Base-by-base conservation (phyloP, 176 grass and related monocot species). In the Rhynchospora tenuis region DNA sequence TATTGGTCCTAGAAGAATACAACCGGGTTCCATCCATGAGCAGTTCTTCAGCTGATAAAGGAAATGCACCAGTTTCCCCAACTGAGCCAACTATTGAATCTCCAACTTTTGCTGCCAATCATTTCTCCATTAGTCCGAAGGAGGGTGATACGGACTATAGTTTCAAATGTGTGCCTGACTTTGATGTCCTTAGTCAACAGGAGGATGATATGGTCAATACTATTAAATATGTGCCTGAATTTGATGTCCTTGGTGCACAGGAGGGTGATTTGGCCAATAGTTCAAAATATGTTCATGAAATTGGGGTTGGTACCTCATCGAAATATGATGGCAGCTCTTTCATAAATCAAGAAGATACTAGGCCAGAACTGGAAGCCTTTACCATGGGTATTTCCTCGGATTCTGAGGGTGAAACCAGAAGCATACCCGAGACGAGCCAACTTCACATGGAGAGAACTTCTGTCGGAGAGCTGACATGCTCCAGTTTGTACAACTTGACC, bases 311-410 rank as follows among this genome's bases (percentile, higher is more conserved):
- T 47, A 65, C 50, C 44, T 66, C 78, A 50, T 67, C 47, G 33
- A 43, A 73, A 38, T 29, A n/a, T 67, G 33, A 47, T 65, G 66
- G 61, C 79, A 73, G 59, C 13, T 82, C 47, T 62, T 60, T 72
- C 38, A 65, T 61, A 64, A 61, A 79, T 47, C 61, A 54, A 2
- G 71, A 84, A 63, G 64, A 81, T 48, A 79, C 70, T 46, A 81
- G 85, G 63, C 88, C 88, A 33, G 88, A 90, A 70, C 71, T 86
- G 77, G 88, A 90, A 64, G 88, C 84, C 26, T 90, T 87, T 56
- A 87, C 63, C 54, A 81, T 87, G 42, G 85, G 55, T n/a, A 38
- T 66, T 73, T 83, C 85, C 38, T 77, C 85, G 17, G 48, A 52
- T 74, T 55, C 50, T 46, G 64, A 73, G 65, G 63, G 78, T 54